phyloP scores from a whole-genome alignment of 2,329 filamentous ascomycete genomes.

The Grosmannia penicillata region DNA sequence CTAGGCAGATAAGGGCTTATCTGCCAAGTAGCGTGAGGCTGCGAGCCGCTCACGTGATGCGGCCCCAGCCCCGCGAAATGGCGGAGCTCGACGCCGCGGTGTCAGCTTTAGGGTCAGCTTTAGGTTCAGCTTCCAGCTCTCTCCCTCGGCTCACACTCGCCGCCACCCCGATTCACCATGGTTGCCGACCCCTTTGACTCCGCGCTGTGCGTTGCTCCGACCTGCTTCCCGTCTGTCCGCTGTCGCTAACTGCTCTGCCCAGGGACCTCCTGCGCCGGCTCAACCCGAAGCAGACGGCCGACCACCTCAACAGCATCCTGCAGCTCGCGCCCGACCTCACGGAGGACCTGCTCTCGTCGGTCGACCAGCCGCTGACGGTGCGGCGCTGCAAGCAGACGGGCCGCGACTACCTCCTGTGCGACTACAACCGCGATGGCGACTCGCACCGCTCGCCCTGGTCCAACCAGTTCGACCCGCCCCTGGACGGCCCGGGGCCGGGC shows the following conservation, averaged over 20 bases:
- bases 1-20: too few species aligned
- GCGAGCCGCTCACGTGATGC: too few species aligned
- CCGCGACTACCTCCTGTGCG: slow-evolving; percentile 93
- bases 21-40: too few species aligned
- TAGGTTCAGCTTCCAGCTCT: too few species aligned
- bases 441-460: slow-evolving; percentile 98
- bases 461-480: slow-evolving; percentile 90
- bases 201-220: slow-evolving; percentile 44
- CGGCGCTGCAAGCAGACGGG: slow-evolving; percentile 77
- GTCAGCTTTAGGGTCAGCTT: too few species aligned
- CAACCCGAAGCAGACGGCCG: slow-evolving; percentile 80
- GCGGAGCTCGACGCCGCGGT: too few species aligned
- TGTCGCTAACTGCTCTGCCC: slow-evolving; percentile 7
- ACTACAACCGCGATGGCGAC: slow-evolving; percentile 98
- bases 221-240: neutral
- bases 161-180: slow-evolving; percentile 9
- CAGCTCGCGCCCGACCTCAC: slow-evolving; percentile 78
- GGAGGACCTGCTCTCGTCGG: slow-evolving; percentile 93
- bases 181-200: slow-evolving; percentile 57
- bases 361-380: slow-evolving; percentile 85
- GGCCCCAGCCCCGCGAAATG: too few species aligned
- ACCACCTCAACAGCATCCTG: slow-evolving; percentile 82
- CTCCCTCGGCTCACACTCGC: too few species aligned
- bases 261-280: slow-evolving; percentile 97
- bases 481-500: slow-evolving; percentile 37